phyloP scores from a whole-genome alignment of 805 yeast genomes.

The Cyberlindnera maclurae region DNA sequence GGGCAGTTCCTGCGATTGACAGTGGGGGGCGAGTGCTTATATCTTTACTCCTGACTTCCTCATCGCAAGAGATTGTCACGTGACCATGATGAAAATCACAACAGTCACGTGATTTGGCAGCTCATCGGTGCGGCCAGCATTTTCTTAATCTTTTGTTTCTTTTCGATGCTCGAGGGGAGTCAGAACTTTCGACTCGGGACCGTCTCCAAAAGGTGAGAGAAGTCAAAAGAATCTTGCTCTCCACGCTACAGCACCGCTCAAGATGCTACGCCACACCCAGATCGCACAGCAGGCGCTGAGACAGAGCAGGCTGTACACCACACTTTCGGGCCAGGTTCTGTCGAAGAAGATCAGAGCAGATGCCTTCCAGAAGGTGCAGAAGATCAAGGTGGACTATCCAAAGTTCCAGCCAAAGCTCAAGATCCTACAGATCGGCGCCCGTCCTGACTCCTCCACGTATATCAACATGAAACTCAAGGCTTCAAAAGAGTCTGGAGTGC shows the following conservation, averaged over 20 bases:
- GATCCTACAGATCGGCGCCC: slow-evolving; percentile 69
- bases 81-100: no score
- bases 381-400: slow-evolving; percentile 32
- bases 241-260: not conserved
- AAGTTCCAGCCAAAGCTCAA: slow-evolving; percentile 58
- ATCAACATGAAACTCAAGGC: slow-evolving; percentile 78
- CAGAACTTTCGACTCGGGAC: no score
- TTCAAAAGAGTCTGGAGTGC: slow-evolving; percentile 61
- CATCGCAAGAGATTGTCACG: no score
- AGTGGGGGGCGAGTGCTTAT: no score
- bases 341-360: slow-evolving; percentile 39
- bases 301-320: slow-evolving; percentile 21
- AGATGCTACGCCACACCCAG: slow-evolving; percentile 9
- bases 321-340: slow-evolving; percentile 41
- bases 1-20: no score
- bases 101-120: no score
- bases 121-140: no score
- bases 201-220: no score
- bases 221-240: no score
- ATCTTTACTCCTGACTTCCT: no score
- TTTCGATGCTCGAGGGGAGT: no score
- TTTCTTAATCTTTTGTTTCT: no score
- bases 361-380: slow-evolving; percentile 31
- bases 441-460: slow-evolving; percentile 78
- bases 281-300: slow-evolving; percentile 11